Conservation (phyloP, 352 stramenopile genomes). For the Pseudoperonospora humuli region DNA sequence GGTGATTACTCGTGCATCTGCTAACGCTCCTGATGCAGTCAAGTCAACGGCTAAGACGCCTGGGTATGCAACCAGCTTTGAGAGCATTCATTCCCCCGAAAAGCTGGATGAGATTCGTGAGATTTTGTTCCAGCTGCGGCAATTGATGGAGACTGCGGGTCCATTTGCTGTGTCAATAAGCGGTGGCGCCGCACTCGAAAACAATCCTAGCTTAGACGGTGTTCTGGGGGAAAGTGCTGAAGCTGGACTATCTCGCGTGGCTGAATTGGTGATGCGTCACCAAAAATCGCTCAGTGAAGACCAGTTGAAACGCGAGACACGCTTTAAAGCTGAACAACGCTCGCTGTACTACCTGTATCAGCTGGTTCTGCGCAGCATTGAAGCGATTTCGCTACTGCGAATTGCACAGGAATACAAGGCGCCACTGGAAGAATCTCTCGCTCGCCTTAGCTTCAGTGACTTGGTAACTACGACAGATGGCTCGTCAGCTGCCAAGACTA, state of each 20-base stretch:
- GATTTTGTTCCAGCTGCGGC: conserved; percentile 74
- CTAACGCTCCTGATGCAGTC: conserved; percentile 7
- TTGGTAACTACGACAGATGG: conserved; percentile 64
- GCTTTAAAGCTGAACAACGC: conserved; percentile 74
- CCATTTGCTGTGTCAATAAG: conserved; percentile 74
- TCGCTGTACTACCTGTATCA: conserved; percentile 78
- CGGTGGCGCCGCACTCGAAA: conserved; percentile 44
- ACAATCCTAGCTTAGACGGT: conserved; percentile 44
- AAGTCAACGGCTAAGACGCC: conserved; percentile 22
- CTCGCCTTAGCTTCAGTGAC: conserved; percentile 64
- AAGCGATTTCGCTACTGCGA: conserved; percentile 68
- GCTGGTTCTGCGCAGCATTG: conserved; percentile 67
- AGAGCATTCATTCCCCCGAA: conserved; percentile 35
- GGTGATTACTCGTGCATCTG: conserved; percentile 19
- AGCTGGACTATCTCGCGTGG: conserved; percentile 43
- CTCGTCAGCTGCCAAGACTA: conserved; percentile 47
- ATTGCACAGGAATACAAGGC: conserved; percentile 62
- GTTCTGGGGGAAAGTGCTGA: conserved; percentile 29
- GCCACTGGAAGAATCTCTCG: conserved; percentile 54
- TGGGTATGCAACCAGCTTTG: conserved; percentile 25
- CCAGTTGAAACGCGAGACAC: conserved; percentile 62
- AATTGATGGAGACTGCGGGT: conserved; percentile 71
- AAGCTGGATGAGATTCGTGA: conserved; percentile 69
- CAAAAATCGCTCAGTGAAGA: conserved; percentile 67
- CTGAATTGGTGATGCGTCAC: conserved; percentile 60